Percentiles rank a stretch among this genome's conserved stretches.
phyloP scores from a whole-genome alignment of 306 rosid genomes.

The Cicer chorassanicum region DNA sequence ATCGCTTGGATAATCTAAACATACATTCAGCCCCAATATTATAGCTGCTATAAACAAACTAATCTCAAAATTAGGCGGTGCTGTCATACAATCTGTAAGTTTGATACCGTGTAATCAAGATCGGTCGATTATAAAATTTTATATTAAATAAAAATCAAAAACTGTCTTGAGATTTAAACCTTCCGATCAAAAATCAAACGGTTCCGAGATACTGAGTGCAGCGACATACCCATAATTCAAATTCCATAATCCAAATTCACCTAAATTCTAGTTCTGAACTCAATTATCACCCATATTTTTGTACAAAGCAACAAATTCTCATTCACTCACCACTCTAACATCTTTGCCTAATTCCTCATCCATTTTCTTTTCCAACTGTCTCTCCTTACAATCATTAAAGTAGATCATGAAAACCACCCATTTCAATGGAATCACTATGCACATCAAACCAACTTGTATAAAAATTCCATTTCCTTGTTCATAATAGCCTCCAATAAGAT shows the following conservation, averaged over 20 bases:
- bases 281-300: neutral
- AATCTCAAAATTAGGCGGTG: too few species aligned
- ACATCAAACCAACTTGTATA: conserved; percentile 46
- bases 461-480: conserved; percentile 39
- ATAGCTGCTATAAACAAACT: neutral
- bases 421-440: conserved; percentile 56
- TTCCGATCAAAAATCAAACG: too few species aligned
- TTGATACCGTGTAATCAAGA: too few species aligned
- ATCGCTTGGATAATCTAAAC: neutral
- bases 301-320: conserved; percentile 3
- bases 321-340: conserved; percentile 27
- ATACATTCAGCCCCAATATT: neutral
- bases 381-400: conserved; percentile 53
- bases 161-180: too few species aligned
- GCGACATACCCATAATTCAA: too few species aligned
- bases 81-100: too few species aligned
- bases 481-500: conserved; percentile 48
- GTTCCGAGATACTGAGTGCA: too few species aligned
- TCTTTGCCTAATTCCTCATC: conserved; percentile 50
- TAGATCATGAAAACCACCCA: conserved; percentile 62
- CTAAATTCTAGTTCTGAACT: neutral
- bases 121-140: too few species aligned
- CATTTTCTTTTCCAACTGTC: conserved; percentile 46
- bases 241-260: too few species aligned
- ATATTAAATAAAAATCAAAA: too few species aligned